These are phyloP conservation scores for Physcia stellaris DNA, from an alignment of 495 filamentous ascomycete genomes.

Conservation along the genomic window DNA sequence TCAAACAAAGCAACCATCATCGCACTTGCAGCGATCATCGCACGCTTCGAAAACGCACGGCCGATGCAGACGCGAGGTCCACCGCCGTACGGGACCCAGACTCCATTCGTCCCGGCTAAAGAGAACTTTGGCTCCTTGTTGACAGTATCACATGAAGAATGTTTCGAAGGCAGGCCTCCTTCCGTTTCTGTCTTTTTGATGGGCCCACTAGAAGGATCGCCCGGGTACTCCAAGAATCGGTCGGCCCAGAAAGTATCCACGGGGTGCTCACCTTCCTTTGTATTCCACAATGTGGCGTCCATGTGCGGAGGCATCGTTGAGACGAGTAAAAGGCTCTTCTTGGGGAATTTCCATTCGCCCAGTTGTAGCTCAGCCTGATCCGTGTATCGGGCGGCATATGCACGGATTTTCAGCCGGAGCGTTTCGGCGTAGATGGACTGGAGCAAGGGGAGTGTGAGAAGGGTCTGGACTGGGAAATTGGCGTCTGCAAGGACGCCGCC, in stretches of 20 bases:
- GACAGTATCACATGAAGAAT: too few relatives aligned
- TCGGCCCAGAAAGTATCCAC: conserved; percentile 10
- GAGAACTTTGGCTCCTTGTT: background rate
- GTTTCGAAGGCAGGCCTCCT: too few relatives aligned
- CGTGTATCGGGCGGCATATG: background rate
- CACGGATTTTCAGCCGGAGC: conserved; percentile 14
- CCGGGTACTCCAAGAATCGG: conserved; percentile 3
- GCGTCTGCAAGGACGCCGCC: background rate
- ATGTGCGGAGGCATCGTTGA: conserved; percentile 1
- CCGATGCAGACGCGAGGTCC: conserved; percentile 2
- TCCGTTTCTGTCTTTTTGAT: too few relatives aligned
- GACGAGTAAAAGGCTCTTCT: background rate
- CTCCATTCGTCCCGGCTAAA: background rate
- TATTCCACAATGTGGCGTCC: conserved; percentile 5
- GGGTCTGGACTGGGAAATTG: conserved; percentile 4
- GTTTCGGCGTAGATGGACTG: conserved; percentile 15
- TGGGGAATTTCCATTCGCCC: conserved; percentile 3
- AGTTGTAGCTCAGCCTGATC: conserved; percentile 3
- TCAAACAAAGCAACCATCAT: conserved; percentile 1
- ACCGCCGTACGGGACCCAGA: conserved; percentile 4
- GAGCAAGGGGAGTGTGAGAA: conserved; percentile 4
- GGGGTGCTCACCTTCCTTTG: background rate
- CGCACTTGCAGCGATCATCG: conserved; percentile 5
- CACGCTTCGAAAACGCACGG: conserved; percentile 6
- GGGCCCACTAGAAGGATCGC: background rate